Conservation (phyloP, 768 basidiomycete genomes). For the Boletus subcaerulescens region DNA sequence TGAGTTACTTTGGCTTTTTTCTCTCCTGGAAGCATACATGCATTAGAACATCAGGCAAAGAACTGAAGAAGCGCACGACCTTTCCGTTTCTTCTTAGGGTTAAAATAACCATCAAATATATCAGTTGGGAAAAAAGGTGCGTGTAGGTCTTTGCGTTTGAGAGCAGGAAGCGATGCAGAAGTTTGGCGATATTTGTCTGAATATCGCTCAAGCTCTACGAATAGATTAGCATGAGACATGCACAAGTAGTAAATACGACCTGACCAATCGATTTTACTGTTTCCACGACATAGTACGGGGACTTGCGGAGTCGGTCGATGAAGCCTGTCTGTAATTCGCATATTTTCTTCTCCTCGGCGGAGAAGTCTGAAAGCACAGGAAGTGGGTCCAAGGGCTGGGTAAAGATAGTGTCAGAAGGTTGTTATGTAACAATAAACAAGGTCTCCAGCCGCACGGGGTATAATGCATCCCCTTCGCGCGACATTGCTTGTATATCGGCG, state of each 20-base stretch:
- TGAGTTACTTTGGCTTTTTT: slow-evolving; percentile 39
- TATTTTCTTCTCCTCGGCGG: slow-evolving; percentile 61
- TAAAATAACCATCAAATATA: slow-evolving; percentile 78
- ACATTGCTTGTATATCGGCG: slow-evolving; percentile 73
- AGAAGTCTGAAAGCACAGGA: slow-evolving; percentile 67
- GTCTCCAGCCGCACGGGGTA: slow-evolving; percentile 66
- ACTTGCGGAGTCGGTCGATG: slow-evolving; percentile 59
- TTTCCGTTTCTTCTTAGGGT: slow-evolving; percentile 65
- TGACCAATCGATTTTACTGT: slow-evolving; percentile 59
- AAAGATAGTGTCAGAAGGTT: slow-evolving; percentile 17
- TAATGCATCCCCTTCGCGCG: slow-evolving; percentile 70
- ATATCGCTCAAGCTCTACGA: slow-evolving; percentile 70
- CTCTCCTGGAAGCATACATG: slow-evolving; percentile 12
- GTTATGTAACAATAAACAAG: slow-evolving; percentile 15
- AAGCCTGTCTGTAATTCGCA: slow-evolving; percentile 68
- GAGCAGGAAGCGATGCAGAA: slow-evolving; percentile 53
- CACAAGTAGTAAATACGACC: not conserved
- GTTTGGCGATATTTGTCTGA: slow-evolving; percentile 81
- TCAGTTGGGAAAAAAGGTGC: slow-evolving; percentile 75
- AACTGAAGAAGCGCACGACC: slow-evolving; percentile 18
- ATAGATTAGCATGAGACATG: not conserved
- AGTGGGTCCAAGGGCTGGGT: slow-evolving; percentile 58
- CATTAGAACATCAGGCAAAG: not conserved
- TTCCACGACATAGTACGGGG: slow-evolving; percentile 75
- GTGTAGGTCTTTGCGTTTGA: slow-evolving; percentile 70